phyloP scores from a whole-genome alignment of 371 early-diverging fungal species.

The Capillidium rhysosporum region DNA sequence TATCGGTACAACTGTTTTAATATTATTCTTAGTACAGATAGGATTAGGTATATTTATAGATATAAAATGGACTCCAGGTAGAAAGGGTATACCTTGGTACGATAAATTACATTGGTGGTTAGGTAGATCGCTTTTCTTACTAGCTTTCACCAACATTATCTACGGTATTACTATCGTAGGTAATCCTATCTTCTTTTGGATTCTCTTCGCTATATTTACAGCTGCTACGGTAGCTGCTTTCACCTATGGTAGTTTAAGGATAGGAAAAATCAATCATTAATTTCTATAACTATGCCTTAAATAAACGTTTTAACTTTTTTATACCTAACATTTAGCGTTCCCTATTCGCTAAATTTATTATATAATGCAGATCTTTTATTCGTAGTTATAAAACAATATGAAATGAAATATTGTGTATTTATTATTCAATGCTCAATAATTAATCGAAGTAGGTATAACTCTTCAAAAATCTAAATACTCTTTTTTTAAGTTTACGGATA shows the following conservation, averaged over 20 bases:
- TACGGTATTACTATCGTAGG: not conserved
- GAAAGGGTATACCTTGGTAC: not conserved
- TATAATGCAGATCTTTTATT: no score
- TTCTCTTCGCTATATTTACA: not conserved
- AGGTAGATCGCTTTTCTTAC: not conserved
- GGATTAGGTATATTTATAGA: not conserved
- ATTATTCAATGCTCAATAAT: no score
- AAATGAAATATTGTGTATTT: no score
- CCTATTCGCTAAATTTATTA: no score
- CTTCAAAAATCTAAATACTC: no score
- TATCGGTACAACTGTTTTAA: not conserved
- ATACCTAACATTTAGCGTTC: no score
- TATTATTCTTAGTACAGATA: not conserved
- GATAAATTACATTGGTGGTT: slow-evolving; percentile 2
- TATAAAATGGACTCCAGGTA: not conserved
- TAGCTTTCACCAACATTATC: not conserved
- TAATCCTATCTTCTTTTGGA: not conserved
- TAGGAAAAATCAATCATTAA: not conserved
- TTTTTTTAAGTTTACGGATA: no score
- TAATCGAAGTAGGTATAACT: no score
- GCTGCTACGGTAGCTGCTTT: not conserved
- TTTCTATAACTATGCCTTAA: no score
- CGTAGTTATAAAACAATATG: no score
- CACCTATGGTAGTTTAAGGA: not conserved
- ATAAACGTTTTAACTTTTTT: no score